These are phyloP conservation scores for Aphanocladium album DNA, from an alignment of 2,329 filamentous ascomycete genomes.

Conservation along the genomic window DNA sequence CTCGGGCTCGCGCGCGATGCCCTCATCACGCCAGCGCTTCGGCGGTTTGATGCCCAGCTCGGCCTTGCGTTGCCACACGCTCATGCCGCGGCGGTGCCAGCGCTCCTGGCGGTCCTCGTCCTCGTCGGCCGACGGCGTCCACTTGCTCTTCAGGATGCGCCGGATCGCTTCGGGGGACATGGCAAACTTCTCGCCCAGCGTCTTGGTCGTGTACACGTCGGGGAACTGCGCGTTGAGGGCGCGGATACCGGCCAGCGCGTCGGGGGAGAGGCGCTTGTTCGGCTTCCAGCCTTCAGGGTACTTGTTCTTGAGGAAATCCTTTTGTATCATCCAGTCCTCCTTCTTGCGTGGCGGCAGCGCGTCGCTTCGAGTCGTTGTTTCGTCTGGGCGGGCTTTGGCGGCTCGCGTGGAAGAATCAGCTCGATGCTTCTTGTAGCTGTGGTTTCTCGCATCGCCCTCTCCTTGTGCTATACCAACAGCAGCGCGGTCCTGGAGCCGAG, in stretches of 20 bases:
- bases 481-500: background rate
- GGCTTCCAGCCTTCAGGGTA: conserved; percentile 80
- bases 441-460: background rate
- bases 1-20: conserved; percentile 40
- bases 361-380: background rate
- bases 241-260: conserved; percentile 85
- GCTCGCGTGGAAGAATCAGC: background rate
- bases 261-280: conserved; percentile 81
- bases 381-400: background rate
- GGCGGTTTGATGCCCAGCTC: conserved; percentile 59
- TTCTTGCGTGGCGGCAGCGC: conserved; percentile 17
- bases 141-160: conserved; percentile 77
- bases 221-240: conserved; percentile 75
- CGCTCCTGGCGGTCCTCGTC: conserved; percentile 53
- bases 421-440: background rate
- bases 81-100: conserved; percentile 57
- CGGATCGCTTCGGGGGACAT: conserved; percentile 84
- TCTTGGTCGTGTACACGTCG: conserved; percentile 66
- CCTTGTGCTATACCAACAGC: background rate
- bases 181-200: conserved; percentile 73
- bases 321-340: conserved; percentile 70
- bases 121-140: conserved; percentile 57
- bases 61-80: conserved; percentile 55
- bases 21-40: conserved; percentile 52
- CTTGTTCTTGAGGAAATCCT: conserved; percentile 68